These are phyloP conservation scores for Akanthomyces dipterigenus DNA, from an alignment of 2,329 filamentous ascomycete genomes.

Conservation along the genomic window DNA sequence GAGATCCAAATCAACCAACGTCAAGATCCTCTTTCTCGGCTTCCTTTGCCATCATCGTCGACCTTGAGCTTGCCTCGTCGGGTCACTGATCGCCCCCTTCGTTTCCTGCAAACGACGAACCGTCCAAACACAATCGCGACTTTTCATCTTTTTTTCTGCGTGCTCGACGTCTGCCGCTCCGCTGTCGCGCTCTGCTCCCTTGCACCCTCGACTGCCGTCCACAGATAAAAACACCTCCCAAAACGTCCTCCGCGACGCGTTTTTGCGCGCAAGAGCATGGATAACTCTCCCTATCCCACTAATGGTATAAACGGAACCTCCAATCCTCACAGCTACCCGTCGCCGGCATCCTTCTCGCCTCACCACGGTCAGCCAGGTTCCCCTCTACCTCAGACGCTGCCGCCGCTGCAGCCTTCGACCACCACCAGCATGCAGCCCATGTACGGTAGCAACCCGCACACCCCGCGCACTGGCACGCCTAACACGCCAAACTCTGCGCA, in stretches of 20 bases:
- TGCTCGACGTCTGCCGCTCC: slow-evolving; percentile 1
- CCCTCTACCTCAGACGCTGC: slow-evolving; percentile 46
- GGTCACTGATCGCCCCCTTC: background rate
- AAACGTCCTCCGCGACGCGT: slow-evolving; percentile 25
- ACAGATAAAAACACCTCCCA: slow-evolving; percentile 16
- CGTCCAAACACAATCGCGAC: background rate
- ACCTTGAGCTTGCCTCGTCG: background rate
- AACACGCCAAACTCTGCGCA: slow-evolving; percentile 51
- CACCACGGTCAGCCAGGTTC: slow-evolving; percentile 44
- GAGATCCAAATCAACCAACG: slow-evolving; percentile 6
- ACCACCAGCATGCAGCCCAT: slow-evolving; percentile 35
- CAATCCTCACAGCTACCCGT: slow-evolving; percentile 43
- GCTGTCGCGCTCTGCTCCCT: background rate
- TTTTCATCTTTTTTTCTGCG: background rate
- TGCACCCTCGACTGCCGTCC: slow-evolving; percentile 8
- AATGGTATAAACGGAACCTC: slow-evolving; percentile 50
- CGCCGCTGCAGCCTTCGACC: slow-evolving; percentile 47
- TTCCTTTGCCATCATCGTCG: background rate
- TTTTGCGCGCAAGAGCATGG: slow-evolving; percentile 40
- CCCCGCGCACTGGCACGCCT: slow-evolving; percentile 56
- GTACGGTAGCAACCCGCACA: slow-evolving; percentile 55
- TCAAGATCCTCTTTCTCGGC: slow-evolving; percentile 4
- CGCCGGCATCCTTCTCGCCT: slow-evolving; percentile 44
- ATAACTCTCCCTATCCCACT: slow-evolving; percentile 47
- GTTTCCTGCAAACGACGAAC: background rate